phyloP scores from a whole-genome alignment of 2,329 filamentous ascomycete genomes.

The Aspergillus sclerotialis region DNA sequence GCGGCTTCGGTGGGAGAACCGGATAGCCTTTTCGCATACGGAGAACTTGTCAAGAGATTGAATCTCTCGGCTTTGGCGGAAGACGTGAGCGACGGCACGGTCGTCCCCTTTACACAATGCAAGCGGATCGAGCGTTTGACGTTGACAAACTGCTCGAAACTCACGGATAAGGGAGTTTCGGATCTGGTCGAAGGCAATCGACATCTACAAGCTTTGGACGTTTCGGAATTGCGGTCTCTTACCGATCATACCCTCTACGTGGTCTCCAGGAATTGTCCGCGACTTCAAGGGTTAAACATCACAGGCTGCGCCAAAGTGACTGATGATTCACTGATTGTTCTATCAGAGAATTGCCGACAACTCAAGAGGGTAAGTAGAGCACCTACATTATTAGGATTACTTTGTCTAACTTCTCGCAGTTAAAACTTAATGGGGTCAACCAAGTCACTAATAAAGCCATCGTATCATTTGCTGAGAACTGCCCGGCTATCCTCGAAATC shows the following conservation, averaged over 20 bases:
- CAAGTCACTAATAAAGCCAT: conserved; percentile 78
- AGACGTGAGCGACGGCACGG: conserved; percentile 80
- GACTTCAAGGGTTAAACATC: conserved; percentile 88
- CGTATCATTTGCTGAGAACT: conserved; percentile 77
- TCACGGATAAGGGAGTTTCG: conserved; percentile 78
- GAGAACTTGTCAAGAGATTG: conserved; percentile 81
- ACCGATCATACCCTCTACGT: conserved; percentile 73
- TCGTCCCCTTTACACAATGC: conserved; percentile 73
- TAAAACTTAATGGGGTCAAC: conserved; percentile 91
- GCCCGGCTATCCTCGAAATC: conserved; percentile 90
- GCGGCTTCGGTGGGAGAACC: conserved; percentile 67
- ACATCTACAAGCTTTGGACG: conserved; percentile 80
- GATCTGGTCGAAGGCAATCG: conserved; percentile 71
- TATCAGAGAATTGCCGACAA: conserved; percentile 76
- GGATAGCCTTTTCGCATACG: conserved; percentile 80
- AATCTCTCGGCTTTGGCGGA: conserved; percentile 76
- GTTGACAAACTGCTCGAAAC: conserved; percentile 75
- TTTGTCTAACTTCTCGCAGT: conserved; percentile 43
- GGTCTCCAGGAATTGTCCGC: conserved; percentile 72
- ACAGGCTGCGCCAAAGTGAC: conserved; percentile 78
- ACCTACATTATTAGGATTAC: conserved; percentile 7
- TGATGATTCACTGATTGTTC: conserved; percentile 72
- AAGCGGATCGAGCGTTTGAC: conserved; percentile 89
- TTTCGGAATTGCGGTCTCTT: conserved; percentile 72
- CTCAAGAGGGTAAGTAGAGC: conserved; percentile 73